Evolutionary conservation across 192 early-diverging fungal species (phyloP).

Genomic region (Dispira parvispora): DNA sequence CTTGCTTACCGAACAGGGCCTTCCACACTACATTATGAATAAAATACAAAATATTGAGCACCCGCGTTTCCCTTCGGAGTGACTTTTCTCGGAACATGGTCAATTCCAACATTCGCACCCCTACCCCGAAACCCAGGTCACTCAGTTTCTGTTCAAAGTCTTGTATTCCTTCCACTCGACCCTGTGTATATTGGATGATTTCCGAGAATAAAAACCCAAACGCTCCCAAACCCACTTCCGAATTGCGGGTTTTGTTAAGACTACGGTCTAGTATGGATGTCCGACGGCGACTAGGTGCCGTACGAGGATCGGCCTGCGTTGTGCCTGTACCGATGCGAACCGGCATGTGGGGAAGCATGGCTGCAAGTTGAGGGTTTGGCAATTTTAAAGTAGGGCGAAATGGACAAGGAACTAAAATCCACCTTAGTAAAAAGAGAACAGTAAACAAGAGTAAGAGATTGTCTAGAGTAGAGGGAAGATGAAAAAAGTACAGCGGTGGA

Average conservation of each 20-base stretch:
- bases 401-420: no score
- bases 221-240: conserved; percentile 64
- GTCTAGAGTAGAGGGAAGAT: no score
- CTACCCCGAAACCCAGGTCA: conserved; percentile 90
- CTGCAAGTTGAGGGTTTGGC: no score
- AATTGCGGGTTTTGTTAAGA: conserved; percentile 48
- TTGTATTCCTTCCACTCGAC: conserved; percentile 82
- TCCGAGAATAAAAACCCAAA: conserved; percentile 88
- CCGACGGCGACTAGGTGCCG: background rate
- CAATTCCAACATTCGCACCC: conserved; percentile 76
- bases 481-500: no score
- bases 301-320: background rate
- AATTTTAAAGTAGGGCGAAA: no score
- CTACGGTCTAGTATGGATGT: conserved; percentile 48
- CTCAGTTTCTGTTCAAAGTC: conserved; percentile 86
- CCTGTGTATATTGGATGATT: conserved; percentile 94
- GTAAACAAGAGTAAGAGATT: no score
- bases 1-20: conserved; percentile 83
- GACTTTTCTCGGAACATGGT: conserved; percentile 78
- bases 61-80: conserved; percentile 71
- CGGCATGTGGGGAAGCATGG: no score
- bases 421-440: no score
- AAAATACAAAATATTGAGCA: conserved; percentile 80
- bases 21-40: conserved; percentile 94
- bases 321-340: no score